Evolutionary conservation across 2,329 filamentous ascomycete species (phyloP).

Genomic region (Simplicillium aogashimaense): DNA sequence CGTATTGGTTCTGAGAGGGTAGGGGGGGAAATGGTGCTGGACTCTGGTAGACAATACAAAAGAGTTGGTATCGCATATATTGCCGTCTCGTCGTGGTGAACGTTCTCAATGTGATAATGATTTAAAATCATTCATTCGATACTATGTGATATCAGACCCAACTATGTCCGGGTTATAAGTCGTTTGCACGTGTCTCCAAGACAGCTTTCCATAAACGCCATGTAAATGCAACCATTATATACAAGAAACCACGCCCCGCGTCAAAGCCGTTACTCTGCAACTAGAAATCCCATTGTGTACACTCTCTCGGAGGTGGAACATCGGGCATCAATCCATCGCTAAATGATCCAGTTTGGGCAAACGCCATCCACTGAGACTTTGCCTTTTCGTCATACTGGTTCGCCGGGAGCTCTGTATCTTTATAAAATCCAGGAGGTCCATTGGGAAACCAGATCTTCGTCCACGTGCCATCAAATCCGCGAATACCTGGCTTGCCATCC

Average conservation of each 20-base stretch:
- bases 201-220: background rate
- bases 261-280: background rate
- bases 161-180: too few relatives aligned
- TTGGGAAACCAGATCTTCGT: slow-evolving; percentile 64
- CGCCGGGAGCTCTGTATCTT: slow-evolving; percentile 50
- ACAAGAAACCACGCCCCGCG: slow-evolving; percentile 2
- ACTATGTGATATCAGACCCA: too few relatives aligned
- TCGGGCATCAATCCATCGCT: slow-evolving; percentile 63
- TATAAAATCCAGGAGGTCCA: slow-evolving; percentile 54
- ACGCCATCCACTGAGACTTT: slow-evolving; percentile 53
- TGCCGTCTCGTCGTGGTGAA: background rate
- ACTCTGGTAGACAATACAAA: slow-evolving; percentile 1
- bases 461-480: slow-evolving; percentile 42
- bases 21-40: background rate
- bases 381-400: slow-evolving; percentile 50
- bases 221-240: slow-evolving; percentile 6
- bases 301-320: slow-evolving; percentile 69
- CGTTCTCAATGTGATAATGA: too few relatives aligned
- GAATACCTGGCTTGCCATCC: slow-evolving; percentile 34
- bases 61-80: slow-evolving; percentile 1
- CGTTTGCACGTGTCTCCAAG: too few relatives aligned
- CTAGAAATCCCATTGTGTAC: slow-evolving; percentile 64
- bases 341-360: slow-evolving; percentile 58
- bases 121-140: too few relatives aligned
- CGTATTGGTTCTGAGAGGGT: too few relatives aligned